These are phyloP conservation scores for Yarrowia deformans DNA, from an alignment of 805 yeast genomes.

Conservation along the genomic window DNA sequence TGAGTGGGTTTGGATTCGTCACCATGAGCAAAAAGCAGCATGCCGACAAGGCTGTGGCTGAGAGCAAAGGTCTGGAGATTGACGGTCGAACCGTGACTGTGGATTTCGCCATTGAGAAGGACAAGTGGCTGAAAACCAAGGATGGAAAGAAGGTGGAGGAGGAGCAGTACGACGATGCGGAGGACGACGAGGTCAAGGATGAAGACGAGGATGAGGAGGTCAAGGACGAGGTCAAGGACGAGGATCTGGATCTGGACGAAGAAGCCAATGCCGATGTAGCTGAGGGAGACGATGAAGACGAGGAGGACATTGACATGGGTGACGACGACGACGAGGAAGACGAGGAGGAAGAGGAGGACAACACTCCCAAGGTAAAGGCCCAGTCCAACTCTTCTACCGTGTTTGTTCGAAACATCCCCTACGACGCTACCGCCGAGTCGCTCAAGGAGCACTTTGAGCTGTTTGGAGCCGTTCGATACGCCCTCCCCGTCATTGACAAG, in stretches of 20 bases:
- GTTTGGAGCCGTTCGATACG: constrained; percentile 90
- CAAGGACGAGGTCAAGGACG: constrained; percentile 43
- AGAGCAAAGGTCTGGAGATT: constrained; percentile 73
- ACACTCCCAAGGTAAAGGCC: constrained; percentile 45
- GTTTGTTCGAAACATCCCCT: constrained; percentile 92
- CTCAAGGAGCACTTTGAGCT: constrained; percentile 77
- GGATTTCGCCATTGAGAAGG: constrained; percentile 89
- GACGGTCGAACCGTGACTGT: constrained; percentile 93
- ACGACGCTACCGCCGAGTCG: constrained; percentile 85
- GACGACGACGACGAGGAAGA: constrained; percentile 53
- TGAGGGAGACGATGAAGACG: constrained; percentile 45
- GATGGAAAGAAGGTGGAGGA: constrained; percentile 54
- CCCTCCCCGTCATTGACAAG: constrained; percentile 89
- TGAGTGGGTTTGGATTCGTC: constrained; percentile 95
- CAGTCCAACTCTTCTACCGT: constrained; percentile 58
- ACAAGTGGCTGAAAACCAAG: constrained; percentile 72
- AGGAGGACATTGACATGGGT: constrained; percentile 48
- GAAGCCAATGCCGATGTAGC: constrained; percentile 47
- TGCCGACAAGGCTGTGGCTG: constrained; percentile 84
- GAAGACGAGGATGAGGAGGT: constrained; percentile 48
- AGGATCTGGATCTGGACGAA: constrained; percentile 49
- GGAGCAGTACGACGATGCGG: constrained; percentile 51
- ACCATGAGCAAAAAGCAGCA: constrained; percentile 80
- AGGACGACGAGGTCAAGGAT: constrained; percentile 52
- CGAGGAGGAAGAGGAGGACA: constrained; percentile 49